These are phyloP conservation scores for Cutaneotrichosporon cyanovorans DNA, from an alignment of 1,284 basidiomycete species.

Conservation along the genomic window DNA sequence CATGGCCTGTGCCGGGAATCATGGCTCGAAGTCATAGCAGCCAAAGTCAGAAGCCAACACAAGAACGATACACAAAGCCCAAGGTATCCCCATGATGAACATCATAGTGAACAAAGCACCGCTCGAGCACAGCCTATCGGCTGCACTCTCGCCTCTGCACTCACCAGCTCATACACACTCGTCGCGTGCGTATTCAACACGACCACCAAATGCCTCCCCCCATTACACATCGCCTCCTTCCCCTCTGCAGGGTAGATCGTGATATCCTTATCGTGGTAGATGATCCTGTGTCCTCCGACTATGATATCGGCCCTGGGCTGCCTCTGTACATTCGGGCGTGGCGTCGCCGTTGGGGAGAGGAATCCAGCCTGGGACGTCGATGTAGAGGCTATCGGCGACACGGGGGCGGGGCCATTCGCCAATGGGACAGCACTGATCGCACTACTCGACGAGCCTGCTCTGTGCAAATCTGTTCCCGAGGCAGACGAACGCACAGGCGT, in stretches of 20 bases:
- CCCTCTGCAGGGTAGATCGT: constrained; percentile 33
- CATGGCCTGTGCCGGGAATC: too few relatives aligned
- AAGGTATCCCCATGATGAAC: too few relatives aligned
- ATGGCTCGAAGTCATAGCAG: too few relatives aligned
- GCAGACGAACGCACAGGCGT: constrained; percentile 11
- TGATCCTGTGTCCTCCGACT: constrained; percentile 27
- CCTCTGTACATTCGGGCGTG: background rate
- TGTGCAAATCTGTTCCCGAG: constrained; percentile 7
- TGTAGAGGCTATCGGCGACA: too few relatives aligned
- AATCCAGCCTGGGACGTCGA: background rate
- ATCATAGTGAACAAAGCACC: background rate
- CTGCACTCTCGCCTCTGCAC: too few relatives aligned
- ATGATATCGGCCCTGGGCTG: constrained; percentile 8
- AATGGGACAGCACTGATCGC: too few relatives aligned
- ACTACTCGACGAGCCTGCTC: too few relatives aligned
- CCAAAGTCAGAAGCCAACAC: too few relatives aligned
- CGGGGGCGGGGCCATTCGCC: too few relatives aligned
- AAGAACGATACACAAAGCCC: too few relatives aligned
- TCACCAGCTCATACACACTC: constrained; percentile 41
- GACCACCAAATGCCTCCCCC: constrained; percentile 39
- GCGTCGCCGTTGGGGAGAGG: background rate
- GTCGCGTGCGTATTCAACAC: constrained; percentile 39
- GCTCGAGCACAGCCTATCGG: too few relatives aligned
- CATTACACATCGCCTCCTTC: constrained; percentile 30
- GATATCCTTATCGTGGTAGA: constrained; percentile 34